Base-by-base conservation (phyloP, 176 grass and related monocot species). In the Elaeis guineensis region DNA sequence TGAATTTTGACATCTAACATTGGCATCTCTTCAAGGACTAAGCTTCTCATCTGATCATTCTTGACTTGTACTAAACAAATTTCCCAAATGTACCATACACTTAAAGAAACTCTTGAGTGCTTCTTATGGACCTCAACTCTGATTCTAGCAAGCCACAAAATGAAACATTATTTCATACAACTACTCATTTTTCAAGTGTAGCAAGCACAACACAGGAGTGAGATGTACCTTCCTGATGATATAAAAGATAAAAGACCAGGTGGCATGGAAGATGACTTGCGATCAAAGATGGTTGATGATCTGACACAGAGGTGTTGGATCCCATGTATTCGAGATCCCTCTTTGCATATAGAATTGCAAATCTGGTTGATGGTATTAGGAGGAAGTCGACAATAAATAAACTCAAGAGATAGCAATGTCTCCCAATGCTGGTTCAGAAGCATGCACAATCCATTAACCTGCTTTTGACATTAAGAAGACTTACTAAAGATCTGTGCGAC, bases 371-470 rank as follows among this genome's bases (percentile, higher is more conserved):
- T 82, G 52, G 54, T 52, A 9, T 35, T 24, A 72, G 74, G 70
- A 81, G 65, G 66, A 70, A 86, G 78, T 44, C 61, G 74, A 71
- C 78, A 86, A 19, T 78, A 69, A 52, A 63, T 54, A 49, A 86
- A 86, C 73, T 78, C 83, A 62, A 86, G 78, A 71, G 74, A 86
- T 4, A 74, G 15, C 44, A 82, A 17, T 74, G 83, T 78, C 50
- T 71, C 68, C 21, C 61, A 66, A 86, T 86, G 78, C 51, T 66
- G 77, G 15, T 62, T 75, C 50, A 82, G 70, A 66, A 86, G 65
- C 29, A 74, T 62, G 63, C 78, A 78, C 30, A 70, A 65, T 54
- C 74, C 70, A 62, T 67, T 49, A 58, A 82, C 78, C 78, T 86
- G 61, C 56, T 57, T 64, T 14, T 63, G 17, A n/a, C 49, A 86